Evolutionary conservation across 2,329 filamentous ascomycete species (phyloP).

Genomic region (Teratosphaeria zuluensis): DNA sequence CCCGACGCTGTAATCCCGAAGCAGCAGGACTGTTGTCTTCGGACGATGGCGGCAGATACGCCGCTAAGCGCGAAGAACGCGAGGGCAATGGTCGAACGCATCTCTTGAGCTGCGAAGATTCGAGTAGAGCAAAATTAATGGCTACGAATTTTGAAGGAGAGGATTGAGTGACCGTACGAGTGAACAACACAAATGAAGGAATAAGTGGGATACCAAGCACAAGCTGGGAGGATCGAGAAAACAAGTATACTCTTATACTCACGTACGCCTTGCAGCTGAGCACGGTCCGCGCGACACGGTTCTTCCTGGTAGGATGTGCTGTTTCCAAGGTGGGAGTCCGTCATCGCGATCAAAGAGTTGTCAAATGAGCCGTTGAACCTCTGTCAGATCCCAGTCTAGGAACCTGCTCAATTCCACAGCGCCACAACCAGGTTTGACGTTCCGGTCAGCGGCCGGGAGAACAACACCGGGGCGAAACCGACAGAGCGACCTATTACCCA

Average conservation of each 20-base stretch:
- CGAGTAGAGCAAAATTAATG: not conserved
- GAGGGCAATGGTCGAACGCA: not conserved
- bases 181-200: not conserved
- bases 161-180: not conserved
- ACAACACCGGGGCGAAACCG: not conserved
- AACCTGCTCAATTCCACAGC: not conserved
- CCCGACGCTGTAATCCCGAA: constrained; percentile 2
- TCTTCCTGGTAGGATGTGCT: not conserved
- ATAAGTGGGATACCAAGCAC: not conserved
- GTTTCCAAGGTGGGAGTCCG: not conserved
- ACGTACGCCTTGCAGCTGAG: not conserved
- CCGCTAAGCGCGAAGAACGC: not conserved
- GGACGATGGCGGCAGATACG: not conserved
- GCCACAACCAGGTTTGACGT: not conserved
- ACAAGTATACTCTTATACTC: not conserved
- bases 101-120: not conserved
- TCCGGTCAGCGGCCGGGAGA: not conserved
- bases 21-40: not conserved
- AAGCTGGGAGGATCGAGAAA: not conserved
- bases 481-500: not conserved
- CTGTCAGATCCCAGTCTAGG: not conserved
- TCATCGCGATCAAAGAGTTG: not conserved
- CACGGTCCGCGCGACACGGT: not conserved
- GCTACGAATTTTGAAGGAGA: not conserved
- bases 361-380: not conserved